Percentiles rank a stretch among this genome's conserved stretches.
phyloP scores from a whole-genome alignment of 2,329 filamentous ascomycete genomes.

The Niveomyces coronatus region DNA sequence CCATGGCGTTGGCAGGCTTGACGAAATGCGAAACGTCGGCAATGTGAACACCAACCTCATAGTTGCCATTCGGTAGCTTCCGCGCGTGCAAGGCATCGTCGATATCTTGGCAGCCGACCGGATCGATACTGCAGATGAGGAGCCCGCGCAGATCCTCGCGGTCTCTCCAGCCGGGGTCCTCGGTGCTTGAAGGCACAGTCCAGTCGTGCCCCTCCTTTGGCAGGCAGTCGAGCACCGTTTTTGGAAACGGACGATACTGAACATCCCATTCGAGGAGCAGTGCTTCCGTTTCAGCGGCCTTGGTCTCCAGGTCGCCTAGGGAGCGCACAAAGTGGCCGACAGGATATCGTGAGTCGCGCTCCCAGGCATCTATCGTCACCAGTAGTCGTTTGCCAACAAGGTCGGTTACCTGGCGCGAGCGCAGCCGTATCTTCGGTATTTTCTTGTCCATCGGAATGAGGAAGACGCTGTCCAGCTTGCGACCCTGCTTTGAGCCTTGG shows the following conservation, averaged over 20 bases:
- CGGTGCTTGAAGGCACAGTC: slow-evolving; percentile 71
- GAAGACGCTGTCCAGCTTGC: slow-evolving; percentile 87
- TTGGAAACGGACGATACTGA: slow-evolving; percentile 93
- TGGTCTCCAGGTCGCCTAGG: slow-evolving; percentile 86
- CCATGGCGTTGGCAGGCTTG: slow-evolving; percentile 95
- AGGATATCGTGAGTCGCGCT: slow-evolving; percentile 84
- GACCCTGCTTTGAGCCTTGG: slow-evolving; percentile 60
- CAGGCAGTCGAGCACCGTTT: slow-evolving; percentile 87
- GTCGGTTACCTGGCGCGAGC: slow-evolving; percentile 81
- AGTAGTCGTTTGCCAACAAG: slow-evolving; percentile 84
- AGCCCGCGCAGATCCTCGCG: slow-evolving; percentile 75
- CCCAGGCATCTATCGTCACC: slow-evolving; percentile 92
- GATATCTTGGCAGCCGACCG: slow-evolving; percentile 92
- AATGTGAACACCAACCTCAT: slow-evolving; percentile 94
- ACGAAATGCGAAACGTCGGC: slow-evolving; percentile 99
- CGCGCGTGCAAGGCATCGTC: slow-evolving; percentile 91
- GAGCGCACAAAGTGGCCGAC: slow-evolving; percentile 90
- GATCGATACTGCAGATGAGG: slow-evolving; percentile 94
- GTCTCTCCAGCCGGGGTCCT: slow-evolving; percentile 79
- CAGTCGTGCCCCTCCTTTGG: slow-evolving; percentile 87
- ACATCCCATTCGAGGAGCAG: slow-evolving; percentile 92
- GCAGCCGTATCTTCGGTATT: slow-evolving; percentile 88
- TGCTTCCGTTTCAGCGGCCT: slow-evolving; percentile 95
- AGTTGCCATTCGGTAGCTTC: slow-evolving; percentile 81
- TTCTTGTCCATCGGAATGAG: slow-evolving; percentile 97